Evolutionary conservation across 192 early-diverging fungal genomes (phyloP).

Genomic region (Coemansia sp.): DNA sequence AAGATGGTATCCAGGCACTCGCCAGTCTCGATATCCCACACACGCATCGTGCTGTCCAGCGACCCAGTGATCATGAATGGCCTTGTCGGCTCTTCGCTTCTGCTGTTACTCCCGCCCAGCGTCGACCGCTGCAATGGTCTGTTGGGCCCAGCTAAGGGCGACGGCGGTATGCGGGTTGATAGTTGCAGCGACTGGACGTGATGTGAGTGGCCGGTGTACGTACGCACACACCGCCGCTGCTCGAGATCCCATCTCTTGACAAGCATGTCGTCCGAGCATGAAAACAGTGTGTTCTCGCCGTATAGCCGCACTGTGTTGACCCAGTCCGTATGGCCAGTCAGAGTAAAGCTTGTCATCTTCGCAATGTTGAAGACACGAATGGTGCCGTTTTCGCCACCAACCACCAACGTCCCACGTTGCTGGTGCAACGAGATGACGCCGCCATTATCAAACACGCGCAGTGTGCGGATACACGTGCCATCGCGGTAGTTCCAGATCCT

Average conservation of each 20-base stretch:
- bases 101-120: neutral
- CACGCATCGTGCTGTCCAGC: slow-evolving; percentile 82
- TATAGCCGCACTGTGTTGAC: slow-evolving; percentile 89
- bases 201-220: slow-evolving; percentile 72
- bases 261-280: slow-evolving; percentile 88
- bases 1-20: slow-evolving; percentile 74
- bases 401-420: slow-evolving; percentile 72
- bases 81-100: slow-evolving; percentile 18
- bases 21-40: slow-evolving; percentile 91
- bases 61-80: slow-evolving; percentile 78
- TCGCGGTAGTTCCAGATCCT: slow-evolving; percentile 92
- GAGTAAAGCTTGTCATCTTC: slow-evolving; percentile 59
- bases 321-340: slow-evolving; percentile 88
- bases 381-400: slow-evolving; percentile 81
- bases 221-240: slow-evolving; percentile 67
- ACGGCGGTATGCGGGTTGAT: slow-evolving; percentile 22
- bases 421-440: slow-evolving; percentile 89
- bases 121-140: neutral
- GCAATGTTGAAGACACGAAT: slow-evolving; percentile 86
- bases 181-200: slow-evolving; percentile 69
- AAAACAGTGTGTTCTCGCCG: slow-evolving; percentile 68
- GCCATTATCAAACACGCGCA: slow-evolving; percentile 61
- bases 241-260: slow-evolving; percentile 84
- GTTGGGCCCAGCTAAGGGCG: slow-evolving; percentile 12
- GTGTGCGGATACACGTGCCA: slow-evolving; percentile 81